Conservation (phyloP, 495 filamentous ascomycete species). For the Xylaria acuta region DNA sequence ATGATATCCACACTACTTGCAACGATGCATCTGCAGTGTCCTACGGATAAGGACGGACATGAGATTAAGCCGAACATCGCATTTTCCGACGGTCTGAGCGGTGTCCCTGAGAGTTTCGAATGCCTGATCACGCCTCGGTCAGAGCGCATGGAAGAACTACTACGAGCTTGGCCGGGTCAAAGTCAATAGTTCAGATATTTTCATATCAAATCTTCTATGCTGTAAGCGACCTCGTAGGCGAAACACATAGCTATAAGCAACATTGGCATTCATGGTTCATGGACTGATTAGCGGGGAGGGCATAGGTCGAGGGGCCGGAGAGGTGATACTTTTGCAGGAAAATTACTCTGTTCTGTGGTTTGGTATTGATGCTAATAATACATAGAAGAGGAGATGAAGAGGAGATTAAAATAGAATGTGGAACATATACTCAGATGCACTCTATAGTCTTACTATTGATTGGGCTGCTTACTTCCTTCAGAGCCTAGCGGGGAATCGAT, state of each 20-base stretch:
- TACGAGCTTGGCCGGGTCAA: neutral
- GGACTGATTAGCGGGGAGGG: neutral
- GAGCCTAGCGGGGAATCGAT: slow-evolving; percentile 26
- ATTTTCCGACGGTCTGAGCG: slow-evolving; percentile 14
- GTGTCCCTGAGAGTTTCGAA: neutral
- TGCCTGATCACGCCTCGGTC: slow-evolving; percentile 12
- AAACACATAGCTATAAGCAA: neutral
- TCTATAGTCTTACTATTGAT: neutral
- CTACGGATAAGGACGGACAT: neutral
- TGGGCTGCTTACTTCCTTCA: neutral
- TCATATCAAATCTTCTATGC: neutral
- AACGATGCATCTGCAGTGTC: slow-evolving; percentile 3
- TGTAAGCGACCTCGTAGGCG: neutral
- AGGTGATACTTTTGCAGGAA: neutral
- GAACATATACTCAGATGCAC: neutral
- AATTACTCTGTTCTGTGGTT: neutral
- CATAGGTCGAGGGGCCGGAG: neutral
- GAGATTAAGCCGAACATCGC: slow-evolving; percentile 3
- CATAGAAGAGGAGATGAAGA: neutral
- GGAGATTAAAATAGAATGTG: neutral
- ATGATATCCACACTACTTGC: slow-evolving; percentile 15
- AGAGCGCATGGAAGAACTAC: neutral
- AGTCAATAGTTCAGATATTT: neutral
- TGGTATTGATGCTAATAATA: neutral
- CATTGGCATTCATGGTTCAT: neutral